Base-by-base conservation (phyloP, 2,329 filamentous ascomycete genomes). In the Diaporthe citri region DNA sequence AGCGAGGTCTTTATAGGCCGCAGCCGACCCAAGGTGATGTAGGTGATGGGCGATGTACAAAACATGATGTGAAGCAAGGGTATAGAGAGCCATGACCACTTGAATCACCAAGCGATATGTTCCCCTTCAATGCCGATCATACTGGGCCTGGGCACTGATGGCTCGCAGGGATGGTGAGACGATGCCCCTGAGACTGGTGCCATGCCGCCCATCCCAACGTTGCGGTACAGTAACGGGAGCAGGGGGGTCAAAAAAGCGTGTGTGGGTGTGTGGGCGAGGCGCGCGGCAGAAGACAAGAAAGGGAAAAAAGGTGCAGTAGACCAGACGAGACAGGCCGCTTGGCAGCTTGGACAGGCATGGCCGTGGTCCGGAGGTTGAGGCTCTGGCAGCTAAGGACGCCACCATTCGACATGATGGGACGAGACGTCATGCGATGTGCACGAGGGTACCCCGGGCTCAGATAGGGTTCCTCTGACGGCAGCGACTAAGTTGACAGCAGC, bases 111-210 rank as follows among this genome's bases (percentile, higher is more conserved):
- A 28, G 46, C 64, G 31, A 67, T 39, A 55, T 69, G 64, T 55
- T 69, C 64, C 64, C 64, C 64, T 69, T 55, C 64, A 69, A 69
- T 69, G 64, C 34, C 64, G 48, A 69, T 69, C 64, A 69, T 69
- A 69, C 64, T 39, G 25, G 46, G 3, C 64, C 64, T 55, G 25
- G 48, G 64, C 64, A 69, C 41, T 55, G 64, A 69, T 69, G 34
- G 64, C 31, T 55, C 48, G 31, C 64, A 69, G 36, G 64, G 48
- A 41, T 69, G 64, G 12, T 69, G 64, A 69, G 64, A 69, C 64
- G 64, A 28, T 4, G 31, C 64, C 64, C 64, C 64, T 69, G 64
- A 67, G 62, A 31, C 62, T 67, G 59, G 17, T 64, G 48, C 22
- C 48, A 39, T 69, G 60, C 60, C 9, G 41, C 25, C 36, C 8